Evolutionary conservation across 148 eudicot species (phyloP), one percentile per base, ranked within the genome.

Genomic region (Camellia lanceoleosa): DNA sequence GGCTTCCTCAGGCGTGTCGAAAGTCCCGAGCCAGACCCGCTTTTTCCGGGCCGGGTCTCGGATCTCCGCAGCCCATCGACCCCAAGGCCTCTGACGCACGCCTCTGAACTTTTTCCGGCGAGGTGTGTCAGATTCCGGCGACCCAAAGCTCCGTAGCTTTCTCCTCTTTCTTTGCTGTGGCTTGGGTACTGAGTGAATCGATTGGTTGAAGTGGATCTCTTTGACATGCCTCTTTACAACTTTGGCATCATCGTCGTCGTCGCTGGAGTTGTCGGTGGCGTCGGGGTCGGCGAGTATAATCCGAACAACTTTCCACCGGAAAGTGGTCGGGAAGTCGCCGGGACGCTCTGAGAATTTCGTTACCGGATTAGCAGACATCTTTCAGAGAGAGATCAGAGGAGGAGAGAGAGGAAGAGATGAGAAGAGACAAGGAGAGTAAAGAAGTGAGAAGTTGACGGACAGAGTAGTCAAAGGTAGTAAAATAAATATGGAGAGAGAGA

Each of bases 1-100:
- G 5, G 91, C 91, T 65, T 88, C 91, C 59, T 88, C 91, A 0
- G 91, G 80, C 14, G 91, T 84, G 73, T 88, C 87, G 71, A 71
- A 88, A 2, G 91, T 88, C 10, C 91, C 91, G 1, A 88, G 83
- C 91, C 91, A 88, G 7, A 88, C 74, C 82, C 91, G 82, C 70
- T 88, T 88, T 5, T 85, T 13, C 23, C 55, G 62, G 52, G 74
- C n/a, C 83, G 89, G 87, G 74, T 88, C 91, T 2, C 91, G 91
- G 63, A 88, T 88, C 87, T 88, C 91, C 16, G 89, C 89, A 1
- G 87, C 91, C 83, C 83, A 88, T 5, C 84, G 71, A 6, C 91
- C 91, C 91, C 91, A 88, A 9, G 89, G 89, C 60, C 91, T 77
- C 73, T 44, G 82, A 0, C 89, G 76, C 12, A 88, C 91, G 10